Conservation (phyloP, 2,329 filamentous ascomycete genomes). For the Trematosphaeria pertusa region DNA sequence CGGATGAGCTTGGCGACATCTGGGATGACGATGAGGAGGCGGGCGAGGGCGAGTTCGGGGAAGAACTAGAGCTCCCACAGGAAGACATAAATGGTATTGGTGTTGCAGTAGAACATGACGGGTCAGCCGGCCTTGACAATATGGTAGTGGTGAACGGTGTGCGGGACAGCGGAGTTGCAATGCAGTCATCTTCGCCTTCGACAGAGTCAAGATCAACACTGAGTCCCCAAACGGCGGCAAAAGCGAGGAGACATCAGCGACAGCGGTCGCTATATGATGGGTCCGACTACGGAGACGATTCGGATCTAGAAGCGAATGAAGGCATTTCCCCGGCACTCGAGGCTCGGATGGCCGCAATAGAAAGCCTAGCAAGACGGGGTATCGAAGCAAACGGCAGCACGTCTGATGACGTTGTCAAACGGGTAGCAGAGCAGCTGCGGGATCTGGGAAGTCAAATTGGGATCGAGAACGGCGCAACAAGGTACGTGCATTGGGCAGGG, state of each 20-base stretch:
- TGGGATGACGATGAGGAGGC: constrained; percentile 71
- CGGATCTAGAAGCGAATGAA: constrained; percentile 70
- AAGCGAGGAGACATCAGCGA: constrained; percentile 47
- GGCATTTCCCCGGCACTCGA: constrained; percentile 72
- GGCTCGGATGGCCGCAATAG: constrained; percentile 74
- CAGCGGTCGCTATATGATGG: constrained; percentile 68
- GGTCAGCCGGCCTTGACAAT: constrained; percentile 30
- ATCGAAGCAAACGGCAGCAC: constrained; percentile 71
- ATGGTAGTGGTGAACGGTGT: constrained; percentile 40
- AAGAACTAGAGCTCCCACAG: constrained; percentile 37
- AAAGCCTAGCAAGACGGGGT: constrained; percentile 68
- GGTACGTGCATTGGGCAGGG: constrained; percentile 55
- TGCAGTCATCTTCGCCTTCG: constrained; percentile 48
- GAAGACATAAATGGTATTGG: constrained; percentile 34
- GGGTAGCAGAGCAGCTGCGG: constrained; percentile 72
- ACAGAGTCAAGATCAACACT: constrained; percentile 41
- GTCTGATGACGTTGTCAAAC: constrained; percentile 70
- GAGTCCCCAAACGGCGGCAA: constrained; percentile 46
- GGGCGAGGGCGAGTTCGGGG: constrained; percentile 50
- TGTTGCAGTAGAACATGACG: constrained; percentile 44
- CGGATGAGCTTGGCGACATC: constrained; percentile 80
- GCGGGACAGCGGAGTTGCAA: constrained; percentile 55
- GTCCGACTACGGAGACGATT: constrained; percentile 76
- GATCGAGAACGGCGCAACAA: constrained; percentile 74
- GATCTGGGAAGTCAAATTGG: constrained; percentile 76